Base-by-base conservation (phyloP, 768 basidiomycete species). In the Cyclocybe cylindracea region DNA sequence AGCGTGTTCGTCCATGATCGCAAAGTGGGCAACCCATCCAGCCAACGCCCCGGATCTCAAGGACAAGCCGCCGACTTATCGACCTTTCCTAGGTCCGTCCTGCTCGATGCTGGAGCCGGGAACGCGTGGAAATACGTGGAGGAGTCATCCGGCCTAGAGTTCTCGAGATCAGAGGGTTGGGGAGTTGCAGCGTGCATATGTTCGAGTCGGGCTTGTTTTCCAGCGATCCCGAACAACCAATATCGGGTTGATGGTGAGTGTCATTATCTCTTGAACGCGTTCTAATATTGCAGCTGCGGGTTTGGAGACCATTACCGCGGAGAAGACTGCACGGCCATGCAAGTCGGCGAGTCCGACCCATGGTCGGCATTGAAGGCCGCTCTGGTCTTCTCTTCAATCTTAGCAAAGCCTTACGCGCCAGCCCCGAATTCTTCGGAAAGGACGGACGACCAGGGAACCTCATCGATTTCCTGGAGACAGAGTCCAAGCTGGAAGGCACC, bases 71-170 rank as follows among this genome's bases (percentile, higher is more conserved):
- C 51, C 80, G 93, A 1, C 76, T 93, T 33, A 77, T 98, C 65
- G 96, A 98, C 70, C 82, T 97, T 95, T 94, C 72, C 73, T 87
- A 18, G 89, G 31, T 94, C 93, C 9, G 96, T 98, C 7, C 78
- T 98, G 10, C 83, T 99, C 34, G 96, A 98, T 61, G 96, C 95
- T 0, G 95, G 95, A 1, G 96, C 95, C 0, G 96, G 95, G 0
- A 86, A 82, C 50, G 61, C 70, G 1, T 98, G 95, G 95, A 69
- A 68, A 9, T 98, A 88, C 68, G 75, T 70, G 6, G 94, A 95
- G 51, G 66, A 76, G 5, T 70, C 65, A 0, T 78, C 81, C 0
- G 81, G 79, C 0, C n/a, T 74, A 50, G 72, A 66, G 0, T 93
- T 84, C 66, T 64, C 72, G 46, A 78, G 88, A 60, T 94, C 81